A percentile compares a stretch with the other conserved stretches of the same genome.
Conservation (phyloP, 2,329 filamentous ascomycete species). For the Fusarium transvaalense region DNA sequence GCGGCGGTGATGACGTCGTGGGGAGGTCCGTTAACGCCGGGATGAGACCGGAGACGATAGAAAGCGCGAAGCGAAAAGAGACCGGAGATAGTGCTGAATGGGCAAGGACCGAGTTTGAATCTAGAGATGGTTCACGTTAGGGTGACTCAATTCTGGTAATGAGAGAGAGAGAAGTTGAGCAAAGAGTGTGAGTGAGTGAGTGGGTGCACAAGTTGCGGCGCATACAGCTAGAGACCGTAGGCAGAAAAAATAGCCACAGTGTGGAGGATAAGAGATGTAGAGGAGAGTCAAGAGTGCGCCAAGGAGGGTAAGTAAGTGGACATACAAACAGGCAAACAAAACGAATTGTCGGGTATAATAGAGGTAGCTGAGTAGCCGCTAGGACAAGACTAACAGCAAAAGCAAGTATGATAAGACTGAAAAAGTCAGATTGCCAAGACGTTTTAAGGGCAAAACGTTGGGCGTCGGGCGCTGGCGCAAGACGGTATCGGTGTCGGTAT, state of each 20-base stretch:
- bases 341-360: constrained; percentile 8
- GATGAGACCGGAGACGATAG: constrained; percentile 39
- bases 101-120: constrained; percentile 39
- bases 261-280: constrained; percentile 25
- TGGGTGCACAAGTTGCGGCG: constrained; percentile 38
- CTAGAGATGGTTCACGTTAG: constrained; percentile 44
- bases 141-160: constrained; percentile 28
- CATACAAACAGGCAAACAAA: constrained; percentile 19
- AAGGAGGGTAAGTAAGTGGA: not conserved
- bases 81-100: constrained; percentile 44
- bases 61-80: constrained; percentile 36
- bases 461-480: constrained; percentile 31
- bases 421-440: constrained; percentile 43
- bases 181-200: constrained; percentile 13
- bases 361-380: constrained; percentile 2
- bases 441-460: constrained; percentile 42
- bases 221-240: constrained; percentile 32
- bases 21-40: constrained; percentile 44
- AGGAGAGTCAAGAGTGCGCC: not conserved
- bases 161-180: constrained; percentile 18
- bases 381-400: constrained; percentile 33
- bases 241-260: constrained; percentile 34
- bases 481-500: constrained; percentile 32
- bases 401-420: constrained; percentile 33
- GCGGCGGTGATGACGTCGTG: constrained; percentile 49